Evolutionary conservation across 257 asterid genomes (phyloP).

Genomic region (Solanum pinnatisectum): DNA sequence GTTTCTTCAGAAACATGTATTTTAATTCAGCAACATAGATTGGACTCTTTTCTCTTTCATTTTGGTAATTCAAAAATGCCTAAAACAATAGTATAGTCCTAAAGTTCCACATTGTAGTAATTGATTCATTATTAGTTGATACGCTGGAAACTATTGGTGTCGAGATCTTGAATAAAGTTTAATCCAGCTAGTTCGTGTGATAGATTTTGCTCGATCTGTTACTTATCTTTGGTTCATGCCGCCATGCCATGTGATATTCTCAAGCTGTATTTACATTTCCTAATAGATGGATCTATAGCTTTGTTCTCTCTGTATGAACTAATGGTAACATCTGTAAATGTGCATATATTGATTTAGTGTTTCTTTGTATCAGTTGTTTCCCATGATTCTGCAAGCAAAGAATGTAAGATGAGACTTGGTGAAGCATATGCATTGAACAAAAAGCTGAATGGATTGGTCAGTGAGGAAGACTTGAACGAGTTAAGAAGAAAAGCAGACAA

Average conservation of each 20-base stretch:
- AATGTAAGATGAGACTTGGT: constrained; percentile 49
- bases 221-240: neutral
- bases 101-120: neutral
- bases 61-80: neutral
- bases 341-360: neutral
- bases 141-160: neutral
- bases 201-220: neutral
- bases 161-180: neutral
- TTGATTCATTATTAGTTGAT: neutral
- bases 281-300: neutral
- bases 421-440: constrained; percentile 89
- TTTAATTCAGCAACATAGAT: neutral
- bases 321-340: neutral
- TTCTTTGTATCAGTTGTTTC: constrained; percentile 43
- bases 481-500: constrained; percentile 50
- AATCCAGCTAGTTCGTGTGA: neutral
- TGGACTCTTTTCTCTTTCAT: neutral
- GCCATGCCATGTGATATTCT: neutral
- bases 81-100: neutral
- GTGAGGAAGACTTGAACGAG: constrained; percentile 41
- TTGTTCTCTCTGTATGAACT: neutral
- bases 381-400: constrained; percentile 78
- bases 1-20: neutral
- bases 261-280: neutral
- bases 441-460: constrained; percentile 53